These are phyloP conservation scores for Alternaria triticimaculans DNA, from an alignment of 2,329 filamentous ascomycete genomes.

Conservation along the genomic window DNA sequence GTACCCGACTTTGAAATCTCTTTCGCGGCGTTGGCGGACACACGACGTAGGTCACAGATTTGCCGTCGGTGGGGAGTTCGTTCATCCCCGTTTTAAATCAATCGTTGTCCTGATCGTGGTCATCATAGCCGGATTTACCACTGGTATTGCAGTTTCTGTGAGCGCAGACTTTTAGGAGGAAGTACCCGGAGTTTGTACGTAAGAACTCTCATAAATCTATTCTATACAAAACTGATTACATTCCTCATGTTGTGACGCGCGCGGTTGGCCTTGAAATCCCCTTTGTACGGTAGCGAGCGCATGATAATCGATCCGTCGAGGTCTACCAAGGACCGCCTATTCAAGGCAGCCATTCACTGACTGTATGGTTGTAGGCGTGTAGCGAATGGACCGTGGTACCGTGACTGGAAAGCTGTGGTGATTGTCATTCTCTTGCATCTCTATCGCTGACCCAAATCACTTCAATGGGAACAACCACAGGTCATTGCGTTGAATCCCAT, in stretches of 20 bases:
- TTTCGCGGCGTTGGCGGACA: slow-evolving; percentile 3
- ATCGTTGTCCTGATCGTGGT: not conserved
- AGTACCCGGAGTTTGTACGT: too few relatives aligned
- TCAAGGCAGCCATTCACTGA: not conserved
- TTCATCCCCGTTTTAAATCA: too few relatives aligned
- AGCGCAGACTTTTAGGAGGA: too few relatives aligned
- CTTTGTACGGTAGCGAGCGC: not conserved
- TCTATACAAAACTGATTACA: too few relatives aligned
- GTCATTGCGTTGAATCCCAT: not conserved
- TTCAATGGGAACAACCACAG: not conserved
- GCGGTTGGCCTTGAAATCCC: too few relatives aligned
- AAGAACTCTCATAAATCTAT: too few relatives aligned
- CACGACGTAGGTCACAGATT: not conserved
- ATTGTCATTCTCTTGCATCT: not conserved
- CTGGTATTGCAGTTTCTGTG: too few relatives aligned
- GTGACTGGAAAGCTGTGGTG: not conserved
- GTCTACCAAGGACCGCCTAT: not conserved
- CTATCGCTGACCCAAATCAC: not conserved
- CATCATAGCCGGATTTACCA: not conserved
- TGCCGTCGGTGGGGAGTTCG: too few relatives aligned
- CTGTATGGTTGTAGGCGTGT: not conserved
- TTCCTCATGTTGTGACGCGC: too few relatives aligned
- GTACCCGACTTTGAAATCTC: not conserved
- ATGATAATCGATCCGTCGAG: not conserved
- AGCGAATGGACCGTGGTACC: not conserved